Conservation (phyloP, 2,329 filamentous ascomycete species). For the Pezicula rhizophila region DNA sequence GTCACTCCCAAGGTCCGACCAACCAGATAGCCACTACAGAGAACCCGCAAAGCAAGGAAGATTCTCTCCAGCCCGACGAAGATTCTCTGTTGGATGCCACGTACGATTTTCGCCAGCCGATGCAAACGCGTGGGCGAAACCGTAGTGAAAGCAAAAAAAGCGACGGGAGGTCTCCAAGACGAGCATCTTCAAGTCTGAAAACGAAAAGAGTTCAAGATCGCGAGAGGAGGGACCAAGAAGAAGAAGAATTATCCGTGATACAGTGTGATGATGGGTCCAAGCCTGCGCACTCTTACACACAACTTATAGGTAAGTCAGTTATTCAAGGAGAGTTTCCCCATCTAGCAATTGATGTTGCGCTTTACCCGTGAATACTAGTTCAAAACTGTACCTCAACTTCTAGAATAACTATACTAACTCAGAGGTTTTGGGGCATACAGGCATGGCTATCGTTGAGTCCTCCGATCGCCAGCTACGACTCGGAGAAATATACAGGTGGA, state of each 20-base stretch:
- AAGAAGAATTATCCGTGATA: not conserved
- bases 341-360: too few relatives aligned
- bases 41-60: too few relatives aligned
- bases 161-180: not conserved
- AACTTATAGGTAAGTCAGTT: not conserved
- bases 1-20: too few relatives aligned
- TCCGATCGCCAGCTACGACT: slow-evolving; percentile 1
- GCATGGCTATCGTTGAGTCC: not conserved
- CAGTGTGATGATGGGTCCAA: not conserved
- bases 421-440: too few relatives aligned
- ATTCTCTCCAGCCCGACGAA: too few relatives aligned
- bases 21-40: too few relatives aligned
- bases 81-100: too few relatives aligned
- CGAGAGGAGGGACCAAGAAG: not conserved
- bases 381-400: too few relatives aligned
- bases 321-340: too few relatives aligned
- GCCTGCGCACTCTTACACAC: not conserved
- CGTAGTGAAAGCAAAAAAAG: not conserved
- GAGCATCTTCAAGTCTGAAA: not conserved
- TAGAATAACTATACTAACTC: too few relatives aligned
- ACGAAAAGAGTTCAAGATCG: not conserved
- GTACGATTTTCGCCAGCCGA: too few relatives aligned
- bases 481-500: slow-evolving; percentile 1
- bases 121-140: not conserved
- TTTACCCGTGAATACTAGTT: too few relatives aligned